A percentile compares a stretch with the other conserved stretches of the same genome.
Evolutionary conservation across 2,329 filamentous ascomycete genomes (phyloP).

Genomic region (Teratosphaeria zuluensis): DNA sequence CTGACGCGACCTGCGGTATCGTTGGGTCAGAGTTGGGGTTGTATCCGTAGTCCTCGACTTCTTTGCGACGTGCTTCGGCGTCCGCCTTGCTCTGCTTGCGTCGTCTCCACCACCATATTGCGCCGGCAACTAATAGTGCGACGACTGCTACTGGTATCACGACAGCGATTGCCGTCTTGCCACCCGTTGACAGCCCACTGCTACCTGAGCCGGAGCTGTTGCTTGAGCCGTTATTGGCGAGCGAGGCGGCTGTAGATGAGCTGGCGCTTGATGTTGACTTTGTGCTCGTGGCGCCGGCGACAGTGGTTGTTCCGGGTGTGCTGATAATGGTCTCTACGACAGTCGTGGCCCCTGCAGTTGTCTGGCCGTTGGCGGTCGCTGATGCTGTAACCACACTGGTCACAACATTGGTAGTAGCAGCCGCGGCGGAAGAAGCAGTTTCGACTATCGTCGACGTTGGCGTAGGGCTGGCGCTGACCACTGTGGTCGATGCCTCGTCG

Average conservation of each 20-base stretch:
- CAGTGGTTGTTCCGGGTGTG: conserved; percentile 3
- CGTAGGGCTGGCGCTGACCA: background rate
- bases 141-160: conserved; percentile 88
- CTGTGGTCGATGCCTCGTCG: background rate
- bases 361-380: background rate
- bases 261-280: conserved; percentile 1
- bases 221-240: background rate
- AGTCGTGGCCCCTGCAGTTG: background rate
- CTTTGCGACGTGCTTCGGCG: conserved; percentile 83
- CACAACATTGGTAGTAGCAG: conserved; percentile 2
- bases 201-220: conserved; percentile 7
- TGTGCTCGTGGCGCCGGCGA: background rate
- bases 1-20: conserved; percentile 49
- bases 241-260: conserved; percentile 4
- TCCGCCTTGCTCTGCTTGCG: conserved; percentile 76
- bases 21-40: conserved; percentile 95
- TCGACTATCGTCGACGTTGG: background rate
- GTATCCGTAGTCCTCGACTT: conserved; percentile 94
- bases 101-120: conserved; percentile 78
- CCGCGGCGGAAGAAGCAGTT: background rate
- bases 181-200: conserved; percentile 49
- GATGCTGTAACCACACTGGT: conserved; percentile 3
- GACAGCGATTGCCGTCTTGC: conserved; percentile 83
- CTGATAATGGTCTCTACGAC: conserved; percentile 2
- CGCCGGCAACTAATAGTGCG: conserved; percentile 65